phyloP scores from a whole-genome alignment of 805 yeast species.

The Zygoascus tannicola region DNA sequence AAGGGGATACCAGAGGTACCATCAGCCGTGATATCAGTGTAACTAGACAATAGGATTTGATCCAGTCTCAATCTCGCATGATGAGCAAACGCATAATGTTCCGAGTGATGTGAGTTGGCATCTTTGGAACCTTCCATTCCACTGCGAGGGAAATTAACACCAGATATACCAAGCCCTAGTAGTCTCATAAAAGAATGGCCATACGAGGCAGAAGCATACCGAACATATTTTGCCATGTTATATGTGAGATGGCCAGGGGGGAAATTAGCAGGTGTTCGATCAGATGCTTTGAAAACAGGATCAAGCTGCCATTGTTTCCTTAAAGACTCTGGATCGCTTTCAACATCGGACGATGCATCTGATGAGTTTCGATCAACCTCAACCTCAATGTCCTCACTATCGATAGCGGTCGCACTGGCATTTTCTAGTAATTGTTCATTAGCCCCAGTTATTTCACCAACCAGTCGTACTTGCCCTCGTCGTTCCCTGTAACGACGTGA shows the following conservation, averaged over 20 bases:
- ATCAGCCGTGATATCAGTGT: constrained; percentile 19
- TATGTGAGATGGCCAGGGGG: constrained; percentile 23
- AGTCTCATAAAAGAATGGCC: constrained; percentile 28
- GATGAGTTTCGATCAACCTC: background rate
- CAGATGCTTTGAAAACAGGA: background rate
- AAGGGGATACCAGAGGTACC: constrained; percentile 25
- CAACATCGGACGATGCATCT: background rate
- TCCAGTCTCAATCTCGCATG: constrained; percentile 24
- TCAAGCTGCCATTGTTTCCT: background rate
- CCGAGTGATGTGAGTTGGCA: constrained; percentile 22
- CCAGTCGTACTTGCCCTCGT: constrained; percentile 9
- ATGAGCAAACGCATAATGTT: constrained; percentile 27
- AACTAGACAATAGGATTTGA: constrained; percentile 26
- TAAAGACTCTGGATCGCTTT: background rate
- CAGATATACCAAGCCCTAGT: constrained; percentile 20
- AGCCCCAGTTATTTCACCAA: background rate
- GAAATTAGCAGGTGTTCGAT: constrained; percentile 6
- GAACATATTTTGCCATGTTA: constrained; percentile 25
- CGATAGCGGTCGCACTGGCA: background rate
- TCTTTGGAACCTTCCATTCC: background rate
- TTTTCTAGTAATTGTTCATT: background rate
- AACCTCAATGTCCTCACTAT: background rate
- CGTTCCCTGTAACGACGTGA: constrained; percentile 12
- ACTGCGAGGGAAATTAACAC: background rate
- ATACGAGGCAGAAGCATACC: constrained; percentile 28